Evolutionary conservation across 106 monocot species (phyloP).

Genomic region (Triglochin maritima): DNA sequence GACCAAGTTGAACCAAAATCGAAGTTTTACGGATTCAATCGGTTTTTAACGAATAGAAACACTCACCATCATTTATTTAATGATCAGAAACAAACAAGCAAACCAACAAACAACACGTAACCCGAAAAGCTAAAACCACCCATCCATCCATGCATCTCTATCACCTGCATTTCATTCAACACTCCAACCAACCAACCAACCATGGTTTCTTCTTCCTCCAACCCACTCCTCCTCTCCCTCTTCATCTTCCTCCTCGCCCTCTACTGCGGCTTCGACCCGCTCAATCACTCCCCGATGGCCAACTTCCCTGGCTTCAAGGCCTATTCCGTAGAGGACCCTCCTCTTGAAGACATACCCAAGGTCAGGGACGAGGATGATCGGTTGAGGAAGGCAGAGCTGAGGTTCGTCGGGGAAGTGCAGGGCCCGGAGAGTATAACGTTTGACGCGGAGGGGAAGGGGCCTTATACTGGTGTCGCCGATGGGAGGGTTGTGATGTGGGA

Average conservation of each 20-base stretch:
- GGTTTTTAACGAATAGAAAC: too few species aligned
- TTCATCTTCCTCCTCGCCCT: slow-evolving; percentile 25
- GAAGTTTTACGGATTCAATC: too few species aligned
- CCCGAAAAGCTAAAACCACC: too few species aligned
- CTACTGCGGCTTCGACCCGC: slow-evolving; percentile 62
- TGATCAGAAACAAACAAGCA: too few species aligned
- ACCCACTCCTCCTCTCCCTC: too few species aligned
- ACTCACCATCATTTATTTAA: too few species aligned
- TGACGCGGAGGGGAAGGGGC: slow-evolving; percentile 63
- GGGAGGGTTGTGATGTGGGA: slow-evolving; percentile 73
- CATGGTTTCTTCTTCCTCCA: too few species aligned
- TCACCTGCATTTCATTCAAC: too few species aligned
- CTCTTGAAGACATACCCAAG: slow-evolving; percentile 32
- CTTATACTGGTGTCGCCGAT: slow-evolving; percentile 84
- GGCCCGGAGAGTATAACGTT: slow-evolving; percentile 94
- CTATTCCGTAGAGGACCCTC: slow-evolving; percentile 37
- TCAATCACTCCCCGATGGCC: slow-evolving; percentile 42
- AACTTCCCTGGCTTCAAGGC: slow-evolving; percentile 70
- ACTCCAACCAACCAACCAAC: too few species aligned
- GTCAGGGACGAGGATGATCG: slow-evolving; percentile 39
- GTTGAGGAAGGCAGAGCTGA: slow-evolving; percentile 62
- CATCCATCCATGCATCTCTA: too few species aligned
- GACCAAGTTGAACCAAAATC: too few species aligned
- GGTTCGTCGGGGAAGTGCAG: slow-evolving; percentile 58
- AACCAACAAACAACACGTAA: too few species aligned